Evolutionary conservation across 2,329 filamentous ascomycete genomes (phyloP), one percentile per base, ranked within the genome.

Genomic region (Aureobasidium uvarum): DNA sequence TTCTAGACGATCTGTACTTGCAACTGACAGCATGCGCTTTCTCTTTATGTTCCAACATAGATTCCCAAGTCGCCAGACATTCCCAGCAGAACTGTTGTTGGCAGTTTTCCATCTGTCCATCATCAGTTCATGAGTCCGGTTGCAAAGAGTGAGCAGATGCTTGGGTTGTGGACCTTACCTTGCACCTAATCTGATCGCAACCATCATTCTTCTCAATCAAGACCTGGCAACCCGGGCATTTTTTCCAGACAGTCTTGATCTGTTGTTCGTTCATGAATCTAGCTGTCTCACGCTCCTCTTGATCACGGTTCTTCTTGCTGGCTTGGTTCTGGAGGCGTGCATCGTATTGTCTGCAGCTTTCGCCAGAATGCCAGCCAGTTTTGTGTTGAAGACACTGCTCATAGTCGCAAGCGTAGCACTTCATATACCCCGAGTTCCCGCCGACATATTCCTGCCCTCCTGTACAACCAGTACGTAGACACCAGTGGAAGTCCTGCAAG

Each of bases 401-500:
- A 60, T 71, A 74, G 45, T 71, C 69, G 70, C 78, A 80, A 2
- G 62, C 50, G 3, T 68, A 67, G 66, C 79, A 80, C 5, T 71
- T 65, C 71, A 80, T 79, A 20, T 79, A 80, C 0, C 77, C 74
- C 1, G 70, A 70, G 1, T 69, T 64, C 4, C 11, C 28, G 5
- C 23, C 23, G 5, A 28, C 23, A 18, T 79, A 79, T 3, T 72
- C 76, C 68, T 86, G 84, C 0, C 84, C 84, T 0, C 77, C 80
- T 10, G 75, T 77, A 69, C 85, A 87, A 2, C 74, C 76, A 0
- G 81, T 74, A 8, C 67, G 65, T 1, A 84, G 78, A 68, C 85
- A 87, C 81, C 82, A 85, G 16, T 79, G 72, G 68, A 85, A 86
- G 38, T 79, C 79, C 0, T 77, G 74, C 1, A 80, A 73, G 23